These are phyloP conservation scores for Testicularia cyperi DNA, from an alignment of 1,284 basidiomycete species.

Conservation along the genomic window DNA sequence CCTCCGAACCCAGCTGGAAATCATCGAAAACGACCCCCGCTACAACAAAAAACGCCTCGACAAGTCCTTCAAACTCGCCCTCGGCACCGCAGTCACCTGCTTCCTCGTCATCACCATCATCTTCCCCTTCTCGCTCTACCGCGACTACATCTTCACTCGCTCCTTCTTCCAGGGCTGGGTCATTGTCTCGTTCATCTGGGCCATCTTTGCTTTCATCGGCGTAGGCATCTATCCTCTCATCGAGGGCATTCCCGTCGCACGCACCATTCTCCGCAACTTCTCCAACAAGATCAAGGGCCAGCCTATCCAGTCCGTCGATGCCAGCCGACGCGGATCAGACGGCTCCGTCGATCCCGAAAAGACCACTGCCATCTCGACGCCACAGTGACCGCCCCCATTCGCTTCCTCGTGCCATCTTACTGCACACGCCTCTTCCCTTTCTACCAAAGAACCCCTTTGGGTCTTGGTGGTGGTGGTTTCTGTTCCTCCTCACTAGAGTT, in stretches of 20 bases:
- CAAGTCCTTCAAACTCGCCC: slow-evolving; percentile 25
- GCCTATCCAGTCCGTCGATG: background rate
- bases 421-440: too few species aligned
- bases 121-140: slow-evolving; percentile 56
- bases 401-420: too few species aligned
- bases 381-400: too few species aligned
- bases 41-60: slow-evolving; percentile 28
- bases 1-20: slow-evolving; percentile 24
- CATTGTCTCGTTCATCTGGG: slow-evolving; percentile 53
- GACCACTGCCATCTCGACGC: too few species aligned
- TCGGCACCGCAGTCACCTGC: slow-evolving; percentile 16
- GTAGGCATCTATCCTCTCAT: slow-evolving; percentile 48
- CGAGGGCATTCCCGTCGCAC: slow-evolving; percentile 45
- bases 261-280: slow-evolving; percentile 13
- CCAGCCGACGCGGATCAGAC: background rate
- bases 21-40: slow-evolving; percentile 26
- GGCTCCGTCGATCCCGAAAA: background rate
- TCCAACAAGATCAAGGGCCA: slow-evolving; percentile 3
- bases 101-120: slow-evolving; percentile 56
- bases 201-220: slow-evolving; percentile 39
- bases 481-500: too few species aligned
- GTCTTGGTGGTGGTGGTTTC: too few species aligned
- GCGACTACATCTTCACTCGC: slow-evolving; percentile 53
- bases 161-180: slow-evolving; percentile 58
- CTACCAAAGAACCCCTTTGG: too few species aligned